Evolutionary conservation across 2,329 filamentous ascomycete genomes (phyloP).

Genomic region (Pseudogymnoascus destructans): DNA sequence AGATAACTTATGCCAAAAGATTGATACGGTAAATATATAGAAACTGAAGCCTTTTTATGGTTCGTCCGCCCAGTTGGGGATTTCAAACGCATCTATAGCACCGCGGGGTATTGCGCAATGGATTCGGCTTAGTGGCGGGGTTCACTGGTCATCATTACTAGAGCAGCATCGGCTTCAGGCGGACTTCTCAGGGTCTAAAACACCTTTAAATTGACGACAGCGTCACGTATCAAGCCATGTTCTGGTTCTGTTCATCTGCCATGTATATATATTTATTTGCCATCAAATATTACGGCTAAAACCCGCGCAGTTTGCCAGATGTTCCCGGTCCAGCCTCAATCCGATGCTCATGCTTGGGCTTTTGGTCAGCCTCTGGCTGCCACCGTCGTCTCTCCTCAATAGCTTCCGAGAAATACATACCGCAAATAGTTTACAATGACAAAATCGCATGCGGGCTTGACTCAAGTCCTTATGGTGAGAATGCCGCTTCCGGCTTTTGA

Average conservation of each 20-base stretch:
- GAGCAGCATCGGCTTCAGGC: neutral
- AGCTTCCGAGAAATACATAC: neutral
- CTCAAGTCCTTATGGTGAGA: neutral
- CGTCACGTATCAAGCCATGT: neutral
- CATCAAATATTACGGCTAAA: neutral
- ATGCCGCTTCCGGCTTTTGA: neutral
- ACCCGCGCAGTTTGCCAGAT: neutral
- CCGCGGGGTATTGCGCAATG: neutral
- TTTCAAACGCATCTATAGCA: neutral
- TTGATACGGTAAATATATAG: neutral
- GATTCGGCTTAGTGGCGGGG: neutral
- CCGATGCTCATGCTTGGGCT: neutral
- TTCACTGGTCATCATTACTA: neutral
- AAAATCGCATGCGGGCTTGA: neutral
- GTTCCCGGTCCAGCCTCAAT: neutral
- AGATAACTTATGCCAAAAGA: neutral
- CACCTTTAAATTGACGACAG: slow-evolving; percentile 1
- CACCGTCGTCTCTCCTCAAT: neutral
- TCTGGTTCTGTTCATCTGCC: neutral
- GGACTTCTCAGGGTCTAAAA: neutral
- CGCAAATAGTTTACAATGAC: neutral
- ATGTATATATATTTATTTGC: neutral
- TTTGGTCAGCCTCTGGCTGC: neutral
- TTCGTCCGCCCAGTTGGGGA: neutral
- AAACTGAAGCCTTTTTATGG: neutral